Evolutionary conservation across 2,329 filamentous ascomycete species (phyloP).

Genomic region (Cercospora zeina): DNA sequence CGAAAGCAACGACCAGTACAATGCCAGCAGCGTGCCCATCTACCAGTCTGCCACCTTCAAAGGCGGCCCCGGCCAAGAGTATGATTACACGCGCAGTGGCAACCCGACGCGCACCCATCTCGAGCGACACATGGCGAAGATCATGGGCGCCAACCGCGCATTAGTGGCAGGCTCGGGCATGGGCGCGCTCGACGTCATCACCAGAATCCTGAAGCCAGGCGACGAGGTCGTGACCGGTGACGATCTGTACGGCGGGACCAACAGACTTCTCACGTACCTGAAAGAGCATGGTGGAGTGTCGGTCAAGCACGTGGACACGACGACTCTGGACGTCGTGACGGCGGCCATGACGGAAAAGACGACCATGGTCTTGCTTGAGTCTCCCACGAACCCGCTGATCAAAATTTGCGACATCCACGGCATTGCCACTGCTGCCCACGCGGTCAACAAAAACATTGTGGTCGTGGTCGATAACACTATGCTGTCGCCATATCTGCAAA

Average conservation of each 20-base stretch:
- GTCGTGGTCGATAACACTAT: slow-evolving; percentile 98
- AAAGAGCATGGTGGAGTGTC: slow-evolving; percentile 85
- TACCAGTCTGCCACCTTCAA: slow-evolving; percentile 99
- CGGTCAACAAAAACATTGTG: slow-evolving; percentile 72
- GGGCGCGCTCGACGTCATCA: slow-evolving; percentile 96
- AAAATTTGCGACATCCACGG: slow-evolving; percentile 91
- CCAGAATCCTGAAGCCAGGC: slow-evolving; percentile 81
- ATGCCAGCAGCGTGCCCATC: slow-evolving; percentile 91
- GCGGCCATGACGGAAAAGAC: slow-evolving; percentile 75
- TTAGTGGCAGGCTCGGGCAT: slow-evolving; percentile 95
- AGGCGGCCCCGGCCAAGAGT: slow-evolving; percentile 78
- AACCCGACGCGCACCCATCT: slow-evolving; percentile 96
- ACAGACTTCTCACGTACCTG: slow-evolving; percentile 89
- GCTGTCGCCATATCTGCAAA: slow-evolving; percentile 91
- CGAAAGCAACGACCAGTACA: slow-evolving; percentile 94
- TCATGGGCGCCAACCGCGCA: slow-evolving; percentile 91
- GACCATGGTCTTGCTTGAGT: slow-evolving; percentile 92
- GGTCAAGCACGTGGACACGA: slow-evolving; percentile 96
- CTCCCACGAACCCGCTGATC: slow-evolving; percentile 95
- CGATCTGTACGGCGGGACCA: slow-evolving; percentile 93
- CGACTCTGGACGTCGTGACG: slow-evolving; percentile 68
- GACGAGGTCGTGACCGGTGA: slow-evolving; percentile 98
- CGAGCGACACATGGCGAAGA: slow-evolving; percentile 95
- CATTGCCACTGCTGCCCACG: slow-evolving; percentile 75
- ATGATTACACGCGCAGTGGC: slow-evolving; percentile 97